Conservation (phyloP, 345 rosid genomes). For the Triadica sebifera region DNA sequence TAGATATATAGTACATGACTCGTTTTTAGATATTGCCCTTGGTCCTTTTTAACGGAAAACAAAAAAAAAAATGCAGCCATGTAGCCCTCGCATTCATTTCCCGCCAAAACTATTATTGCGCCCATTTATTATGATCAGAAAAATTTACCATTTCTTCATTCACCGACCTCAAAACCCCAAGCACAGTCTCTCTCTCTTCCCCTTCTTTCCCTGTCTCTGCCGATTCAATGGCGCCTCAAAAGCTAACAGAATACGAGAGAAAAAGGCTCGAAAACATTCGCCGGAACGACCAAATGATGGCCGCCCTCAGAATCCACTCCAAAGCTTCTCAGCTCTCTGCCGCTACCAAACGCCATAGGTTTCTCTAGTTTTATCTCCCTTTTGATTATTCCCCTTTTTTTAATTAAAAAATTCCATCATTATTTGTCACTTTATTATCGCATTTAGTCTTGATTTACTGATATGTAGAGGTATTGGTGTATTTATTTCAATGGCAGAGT, state of each 20-base stretch:
- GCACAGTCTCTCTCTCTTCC: neutral
- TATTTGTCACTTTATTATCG: no score
- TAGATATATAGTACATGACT: no score
- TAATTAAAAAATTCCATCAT: neutral
- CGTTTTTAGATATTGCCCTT: no score
- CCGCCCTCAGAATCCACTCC: slow-evolving; percentile 65
- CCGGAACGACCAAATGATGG: slow-evolving; percentile 70
- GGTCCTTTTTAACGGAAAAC: neutral
- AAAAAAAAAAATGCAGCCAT: no score
- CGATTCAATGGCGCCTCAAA: slow-evolving; percentile 50
- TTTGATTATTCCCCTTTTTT: no score
- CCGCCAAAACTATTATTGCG: neutral
- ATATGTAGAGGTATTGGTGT: neutral
- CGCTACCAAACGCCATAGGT: slow-evolving; percentile 54
- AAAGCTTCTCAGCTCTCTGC: slow-evolving; percentile 53
- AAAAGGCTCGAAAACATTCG: slow-evolving; percentile 70
- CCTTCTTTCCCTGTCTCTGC: slow-evolving; percentile 3
- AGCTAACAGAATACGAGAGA: slow-evolving; percentile 74
- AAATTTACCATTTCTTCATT: no score
- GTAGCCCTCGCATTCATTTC: neutral
- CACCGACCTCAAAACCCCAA: no score
- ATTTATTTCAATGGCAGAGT: slow-evolving; percentile 22
- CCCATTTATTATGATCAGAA: neutral
- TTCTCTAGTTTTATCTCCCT: neutral
- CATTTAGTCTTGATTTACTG: neutral